Evolutionary conservation across 371 early-diverging fungal genomes (phyloP).

Genomic region (Mucor velutinosus): DNA sequence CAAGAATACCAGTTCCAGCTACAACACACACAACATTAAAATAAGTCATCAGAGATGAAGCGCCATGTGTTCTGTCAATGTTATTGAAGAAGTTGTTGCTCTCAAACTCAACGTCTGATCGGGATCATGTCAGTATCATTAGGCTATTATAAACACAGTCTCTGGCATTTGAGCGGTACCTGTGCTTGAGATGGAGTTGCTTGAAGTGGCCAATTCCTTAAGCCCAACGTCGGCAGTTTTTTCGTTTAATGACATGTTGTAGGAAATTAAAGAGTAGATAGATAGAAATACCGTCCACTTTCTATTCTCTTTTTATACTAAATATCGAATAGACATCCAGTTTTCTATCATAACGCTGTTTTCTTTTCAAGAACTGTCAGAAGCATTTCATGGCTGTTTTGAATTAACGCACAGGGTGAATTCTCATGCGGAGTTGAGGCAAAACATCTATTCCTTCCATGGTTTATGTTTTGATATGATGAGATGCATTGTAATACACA

Average conservation of each 20-base stretch:
- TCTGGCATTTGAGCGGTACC: neutral
- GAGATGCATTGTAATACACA: neutral
- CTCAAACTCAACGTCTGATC: neutral
- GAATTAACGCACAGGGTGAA: too few species aligned
- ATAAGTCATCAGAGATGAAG: constrained; percentile 41
- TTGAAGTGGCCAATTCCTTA: neutral
- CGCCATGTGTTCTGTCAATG: constrained; percentile 25
- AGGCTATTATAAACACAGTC: neutral
- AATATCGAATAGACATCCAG: too few species aligned
- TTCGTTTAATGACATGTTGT: neutral
- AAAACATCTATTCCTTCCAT: neutral
- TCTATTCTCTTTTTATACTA: neutral
- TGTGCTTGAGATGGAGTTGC: neutral
- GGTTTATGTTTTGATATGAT: neutral
- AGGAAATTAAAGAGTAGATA: neutral
- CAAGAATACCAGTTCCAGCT: constrained; percentile 85
- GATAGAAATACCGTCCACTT: neutral
- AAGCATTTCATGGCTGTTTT: neutral
- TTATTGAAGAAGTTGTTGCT: constrained; percentile 1
- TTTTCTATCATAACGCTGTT: neutral
- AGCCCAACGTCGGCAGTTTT: neutral
- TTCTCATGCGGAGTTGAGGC: neutral
- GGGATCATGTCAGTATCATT: neutral
- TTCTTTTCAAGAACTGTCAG: neutral
- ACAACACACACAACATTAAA: constrained; percentile 61